Evolutionary conservation across 169 alveolate species (phyloP), one percentile per base, ranked within the genome.

Genomic region (Plasmodium inui): DNA sequence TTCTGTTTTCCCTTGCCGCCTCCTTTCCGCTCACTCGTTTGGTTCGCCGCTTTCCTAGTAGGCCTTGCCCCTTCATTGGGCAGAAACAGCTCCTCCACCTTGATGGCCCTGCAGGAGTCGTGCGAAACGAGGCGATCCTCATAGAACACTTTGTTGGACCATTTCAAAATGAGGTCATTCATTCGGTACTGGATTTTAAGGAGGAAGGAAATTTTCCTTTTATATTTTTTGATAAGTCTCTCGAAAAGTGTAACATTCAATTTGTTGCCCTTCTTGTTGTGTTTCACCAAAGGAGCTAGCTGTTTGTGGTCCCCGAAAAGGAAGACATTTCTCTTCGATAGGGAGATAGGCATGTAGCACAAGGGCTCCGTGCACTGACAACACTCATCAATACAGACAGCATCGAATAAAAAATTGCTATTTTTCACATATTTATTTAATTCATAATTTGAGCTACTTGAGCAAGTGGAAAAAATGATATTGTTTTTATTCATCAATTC

Each of bases 281-380:
- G 78, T 83, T 82, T 92, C 7, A 83, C 83, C 82, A 83, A 67
- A 2, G 95, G 95, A 1, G 95, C 44, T 28, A 92, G 55, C 34
- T 92, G 95, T 34, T 84, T 84, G 41, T 82, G 95, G 72, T 92
- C 95, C 14, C 95, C 95, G 44, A 85, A 84, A n/a, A 92, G 44
- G 26, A 92, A 79, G 1, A 92, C 85, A 79, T 85, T 84, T 80
- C 83, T 92, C 57, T 70, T 85, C 14, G 91, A 61, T 5, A 85
- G 55, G 0, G 84, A 71, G 14, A 92, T 55, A 50, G 94, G 94
- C 32, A 92, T 82, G 73, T 83, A 92, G 72, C 95, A 92, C 28
- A 79, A 46, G 1, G 93, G 91, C 28, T 92, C 95, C n/a, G 91
- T 80, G 44, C 94, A 92, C 55, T 92, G 93, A 85, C 95, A 84